Percentiles rank a stretch among this genome's conserved stretches.
Evolutionary conservation across 2,329 filamentous ascomycete species (phyloP).

Genomic region (Pseudogymnoascus sp.): DNA sequence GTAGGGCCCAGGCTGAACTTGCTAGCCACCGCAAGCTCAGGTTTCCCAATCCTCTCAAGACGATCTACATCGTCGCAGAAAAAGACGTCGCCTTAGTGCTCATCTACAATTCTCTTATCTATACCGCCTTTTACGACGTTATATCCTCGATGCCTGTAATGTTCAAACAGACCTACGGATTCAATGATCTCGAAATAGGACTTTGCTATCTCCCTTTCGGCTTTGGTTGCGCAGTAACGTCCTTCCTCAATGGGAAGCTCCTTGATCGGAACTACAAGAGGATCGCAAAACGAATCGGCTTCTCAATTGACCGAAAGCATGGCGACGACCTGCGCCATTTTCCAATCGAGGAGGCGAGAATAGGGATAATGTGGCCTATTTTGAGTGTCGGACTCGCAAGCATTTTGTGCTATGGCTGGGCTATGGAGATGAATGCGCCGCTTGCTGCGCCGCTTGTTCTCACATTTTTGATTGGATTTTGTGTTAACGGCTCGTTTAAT

Average conservation of each 20-base stretch:
- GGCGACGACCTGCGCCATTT: constrained; percentile 38
- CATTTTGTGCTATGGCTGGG: constrained; percentile 50
- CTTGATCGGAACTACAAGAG: constrained; percentile 62
- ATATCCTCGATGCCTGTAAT: constrained; percentile 43
- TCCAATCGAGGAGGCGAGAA: constrained; percentile 33
- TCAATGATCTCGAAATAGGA: constrained; percentile 26
- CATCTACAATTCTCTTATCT: constrained; percentile 45
- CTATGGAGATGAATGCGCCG: constrained; percentile 40
- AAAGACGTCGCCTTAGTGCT: constrained; percentile 49
- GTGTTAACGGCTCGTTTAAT: constrained; percentile 53
- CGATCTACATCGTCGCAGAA: constrained; percentile 44
- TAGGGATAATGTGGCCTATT: constrained; percentile 46
- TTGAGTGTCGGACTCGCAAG: constrained; percentile 45
- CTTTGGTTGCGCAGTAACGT: constrained; percentile 18
- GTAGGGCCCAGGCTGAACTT: constrained; percentile 28
- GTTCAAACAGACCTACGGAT: constrained; percentile 37
- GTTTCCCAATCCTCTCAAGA: constrained; percentile 49
- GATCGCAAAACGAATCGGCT: constrained; percentile 51
- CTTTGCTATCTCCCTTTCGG: constrained; percentile 19
- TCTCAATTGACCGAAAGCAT: constrained; percentile 39
- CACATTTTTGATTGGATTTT: constrained; percentile 48
- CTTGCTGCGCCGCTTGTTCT: constrained; percentile 48
- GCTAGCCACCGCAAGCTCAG: constrained; percentile 35
- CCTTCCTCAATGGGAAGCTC: constrained; percentile 46
- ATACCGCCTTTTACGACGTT: constrained; percentile 47